Evolutionary conservation across 257 asterid species (phyloP).

Genomic region (Nicotiana attenuata): DNA sequence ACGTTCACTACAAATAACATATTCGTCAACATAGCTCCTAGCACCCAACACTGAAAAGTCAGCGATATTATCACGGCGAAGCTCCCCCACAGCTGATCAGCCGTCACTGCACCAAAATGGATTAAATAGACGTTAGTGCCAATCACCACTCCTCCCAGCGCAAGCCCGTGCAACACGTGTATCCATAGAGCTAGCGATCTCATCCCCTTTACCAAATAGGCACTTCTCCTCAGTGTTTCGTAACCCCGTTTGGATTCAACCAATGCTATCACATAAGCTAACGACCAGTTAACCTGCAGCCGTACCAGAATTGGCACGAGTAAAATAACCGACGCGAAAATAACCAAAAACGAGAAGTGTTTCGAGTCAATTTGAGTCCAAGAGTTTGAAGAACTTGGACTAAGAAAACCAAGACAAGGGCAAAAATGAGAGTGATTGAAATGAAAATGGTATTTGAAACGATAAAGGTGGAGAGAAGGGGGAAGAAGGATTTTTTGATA

Average conservation of each 20-base stretch:
- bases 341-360: background rate
- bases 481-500: background rate
- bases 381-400: background rate
- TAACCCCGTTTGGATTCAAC: conserved; percentile 8
- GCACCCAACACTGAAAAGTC: background rate
- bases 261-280: conserved; percentile 8
- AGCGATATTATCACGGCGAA: background rate
- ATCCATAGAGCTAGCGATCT: background rate
- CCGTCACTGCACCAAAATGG: too few species aligned
- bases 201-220: conserved; percentile 13
- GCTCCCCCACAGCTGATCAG: conserved; percentile 20
- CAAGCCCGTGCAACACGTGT: conserved; percentile 22
- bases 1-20: background rate
- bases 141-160: conserved; percentile 15
- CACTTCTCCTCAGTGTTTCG: conserved; percentile 13
- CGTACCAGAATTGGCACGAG: background rate
- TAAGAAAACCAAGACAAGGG: background rate
- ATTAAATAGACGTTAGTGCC: too few species aligned
- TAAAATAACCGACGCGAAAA: background rate
- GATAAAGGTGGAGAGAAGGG: background rate
- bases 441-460: background rate
- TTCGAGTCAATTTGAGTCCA: background rate
- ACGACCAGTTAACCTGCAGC: conserved; percentile 10
- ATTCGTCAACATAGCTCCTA: background rate
- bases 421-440: background rate